Base-by-base conservation (phyloP, 2,329 filamentous ascomycete genomes). In the Ceratocystis smalleyi region DNA sequence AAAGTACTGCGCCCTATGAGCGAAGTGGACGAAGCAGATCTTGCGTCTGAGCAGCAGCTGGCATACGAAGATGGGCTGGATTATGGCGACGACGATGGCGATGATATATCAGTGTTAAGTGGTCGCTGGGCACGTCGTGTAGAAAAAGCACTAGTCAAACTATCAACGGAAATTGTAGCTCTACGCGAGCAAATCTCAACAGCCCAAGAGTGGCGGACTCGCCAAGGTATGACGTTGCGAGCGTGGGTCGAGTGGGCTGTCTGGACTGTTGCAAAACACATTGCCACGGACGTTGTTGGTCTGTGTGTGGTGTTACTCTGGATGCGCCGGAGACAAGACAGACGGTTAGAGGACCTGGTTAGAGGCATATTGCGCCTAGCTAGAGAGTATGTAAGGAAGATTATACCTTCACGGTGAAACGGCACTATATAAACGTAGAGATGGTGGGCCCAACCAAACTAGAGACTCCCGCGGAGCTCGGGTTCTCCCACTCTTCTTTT, bases 111-210 rank as follows among this genome's bases (percentile, higher is more conserved):
- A 15, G 63, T 61, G 15, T 24, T 63, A 10, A 59, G 62, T 35
- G 45, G 65, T 72, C 73, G 57, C 71, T 96, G 91, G 89, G 85
- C 88, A 62, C 85, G 83, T 66, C 85, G 88, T 69, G 86, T 97
- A 67, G 92, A 97, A 75, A 82, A 85, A 54, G 89, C 90, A 24
- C 79, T 97, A 65, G 89, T 92, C 64, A 89, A 91, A 69, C 85
- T 97, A 76, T 95, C 91, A 4, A 88, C 91, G 17, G 94, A 99
- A 75, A 84, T 99, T 40, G 91, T 94, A 1, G 94, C 94, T 0
- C 75, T 97, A 67, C 83, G 94, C 43, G 94, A 99, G 74, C 91
- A 97, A 72, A 87, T 97, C 69, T 87, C 90, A 63, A 82, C 84
- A 0, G 85, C 89, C 0, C 80, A 88, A 12, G 83, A 92, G 68